These are phyloP conservation scores for Rhynchospora breviuscula DNA, from an alignment of 176 grass and related monocot genomes.

Conservation along the genomic window DNA sequence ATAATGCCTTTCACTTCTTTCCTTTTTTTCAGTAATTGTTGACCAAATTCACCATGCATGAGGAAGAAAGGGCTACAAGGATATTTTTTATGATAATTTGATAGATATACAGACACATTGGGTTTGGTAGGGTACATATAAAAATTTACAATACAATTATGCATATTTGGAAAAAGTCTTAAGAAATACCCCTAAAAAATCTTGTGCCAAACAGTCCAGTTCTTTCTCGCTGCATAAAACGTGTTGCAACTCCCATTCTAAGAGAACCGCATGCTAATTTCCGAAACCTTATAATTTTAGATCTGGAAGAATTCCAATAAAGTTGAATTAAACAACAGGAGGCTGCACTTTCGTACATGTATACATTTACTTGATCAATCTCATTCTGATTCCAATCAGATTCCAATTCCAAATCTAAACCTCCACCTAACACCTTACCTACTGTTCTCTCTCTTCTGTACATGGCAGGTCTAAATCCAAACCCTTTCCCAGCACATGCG, in stretches of 20 bases:
- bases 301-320: not conserved
- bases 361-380: not conserved
- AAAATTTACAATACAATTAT: not conserved
- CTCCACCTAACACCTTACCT: not conserved
- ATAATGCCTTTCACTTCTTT: not conserved
- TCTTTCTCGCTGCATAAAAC: not conserved
- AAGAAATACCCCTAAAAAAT: not conserved
- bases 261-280: not conserved
- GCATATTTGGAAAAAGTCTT: not conserved
- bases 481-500: constrained; percentile 30
- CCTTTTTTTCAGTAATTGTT: not conserved
- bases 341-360: not conserved
- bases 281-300: not conserved
- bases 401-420: not conserved
- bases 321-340: not conserved
- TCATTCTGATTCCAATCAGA: not conserved
- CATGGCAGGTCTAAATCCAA: constrained; percentile 29
- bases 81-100: not conserved
- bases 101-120: not conserved
- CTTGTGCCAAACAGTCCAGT: not conserved
- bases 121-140: not conserved
- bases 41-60: not conserved
- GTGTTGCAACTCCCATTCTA: not conserved
- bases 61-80: not conserved
- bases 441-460: not conserved